A percentile compares a stretch with the other conserved stretches of the same genome.
Conservation (phyloP, 805 yeast species). For the Yarrowia porcina region DNA sequence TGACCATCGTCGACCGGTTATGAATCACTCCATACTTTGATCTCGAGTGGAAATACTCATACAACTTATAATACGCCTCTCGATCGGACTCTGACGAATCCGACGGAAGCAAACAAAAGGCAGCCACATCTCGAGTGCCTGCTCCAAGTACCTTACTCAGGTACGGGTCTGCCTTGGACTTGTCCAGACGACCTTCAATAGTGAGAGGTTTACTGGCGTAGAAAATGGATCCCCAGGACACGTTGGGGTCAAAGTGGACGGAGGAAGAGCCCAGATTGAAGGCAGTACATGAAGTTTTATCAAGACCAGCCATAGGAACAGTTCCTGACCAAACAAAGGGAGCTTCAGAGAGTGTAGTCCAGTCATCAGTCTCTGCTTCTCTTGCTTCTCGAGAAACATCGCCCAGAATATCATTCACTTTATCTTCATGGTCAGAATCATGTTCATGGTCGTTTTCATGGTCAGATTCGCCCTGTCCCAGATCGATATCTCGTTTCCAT, state of each 20-base stretch:
- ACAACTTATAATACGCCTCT: conserved; percentile 38
- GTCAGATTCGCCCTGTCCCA: neutral
- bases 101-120: conserved; percentile 45
- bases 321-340: conserved; percentile 18
- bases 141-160: conserved; percentile 44
- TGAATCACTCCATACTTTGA: conserved; percentile 60
- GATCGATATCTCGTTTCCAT: neutral
- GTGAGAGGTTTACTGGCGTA: conserved; percentile 37
- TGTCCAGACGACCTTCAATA: conserved; percentile 63
- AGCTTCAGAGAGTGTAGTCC: conserved; percentile 8
- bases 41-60: conserved; percentile 47
- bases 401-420: conserved; percentile 28
- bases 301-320: conserved; percentile 5
- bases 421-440: conserved; percentile 28
- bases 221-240: conserved; percentile 33
- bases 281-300: conserved; percentile 32
- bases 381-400: conserved; percentile 7
- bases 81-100: conserved; percentile 32
- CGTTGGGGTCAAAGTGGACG: conserved; percentile 30
- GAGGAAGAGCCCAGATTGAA: conserved; percentile 38
- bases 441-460: neutral
- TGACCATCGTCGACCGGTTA: conserved; percentile 48
- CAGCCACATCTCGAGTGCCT: conserved; percentile 47
- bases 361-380: conserved; percentile 30
- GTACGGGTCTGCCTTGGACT: conserved; percentile 54